Evolutionary conservation across 2,329 filamentous ascomycete genomes (phyloP).

Genomic region (Calonectria pteridis): DNA sequence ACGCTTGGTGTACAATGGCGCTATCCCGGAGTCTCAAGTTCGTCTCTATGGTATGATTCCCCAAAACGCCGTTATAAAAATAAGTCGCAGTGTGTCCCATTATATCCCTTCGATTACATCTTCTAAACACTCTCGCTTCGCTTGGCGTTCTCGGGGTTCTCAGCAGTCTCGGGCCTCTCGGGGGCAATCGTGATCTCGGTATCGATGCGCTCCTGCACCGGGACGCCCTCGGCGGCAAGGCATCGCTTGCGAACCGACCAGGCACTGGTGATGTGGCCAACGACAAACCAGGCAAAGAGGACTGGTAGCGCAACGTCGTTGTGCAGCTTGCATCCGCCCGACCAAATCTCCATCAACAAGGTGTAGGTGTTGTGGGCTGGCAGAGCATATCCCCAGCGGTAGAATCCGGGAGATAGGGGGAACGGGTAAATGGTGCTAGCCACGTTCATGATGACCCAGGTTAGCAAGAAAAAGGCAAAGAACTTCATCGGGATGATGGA

Average conservation of each 20-base stretch:
- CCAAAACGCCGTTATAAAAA: neutral
- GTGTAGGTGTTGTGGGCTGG: constrained; percentile 52
- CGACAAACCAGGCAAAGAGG: constrained; percentile 55
- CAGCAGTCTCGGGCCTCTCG: neutral
- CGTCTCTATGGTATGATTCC: neutral
- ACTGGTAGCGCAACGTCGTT: constrained; percentile 53
- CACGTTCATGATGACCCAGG: constrained; percentile 57
- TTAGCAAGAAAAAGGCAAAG: constrained; percentile 57
- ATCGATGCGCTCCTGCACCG: constrained; percentile 3
- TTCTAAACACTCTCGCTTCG: neutral
- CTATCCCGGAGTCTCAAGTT: neutral
- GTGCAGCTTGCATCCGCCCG: constrained; percentile 55
- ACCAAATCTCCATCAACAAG: constrained; percentile 56
- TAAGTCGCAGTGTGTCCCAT: neutral
- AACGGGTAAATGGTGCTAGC: constrained; percentile 52
- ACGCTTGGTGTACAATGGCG: neutral
- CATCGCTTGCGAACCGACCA: constrained; percentile 44
- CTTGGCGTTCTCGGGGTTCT: neutral
- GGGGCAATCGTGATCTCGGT: neutral
- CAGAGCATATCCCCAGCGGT: constrained; percentile 52
- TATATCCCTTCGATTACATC: neutral
- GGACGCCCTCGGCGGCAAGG: constrained; percentile 17
- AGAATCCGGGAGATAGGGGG: constrained; percentile 54
- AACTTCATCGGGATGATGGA: constrained; percentile 49
- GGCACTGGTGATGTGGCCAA: constrained; percentile 39